Conservation (phyloP, 495 filamentous ascomycete genomes). For the Penicillium goetzii region DNA sequence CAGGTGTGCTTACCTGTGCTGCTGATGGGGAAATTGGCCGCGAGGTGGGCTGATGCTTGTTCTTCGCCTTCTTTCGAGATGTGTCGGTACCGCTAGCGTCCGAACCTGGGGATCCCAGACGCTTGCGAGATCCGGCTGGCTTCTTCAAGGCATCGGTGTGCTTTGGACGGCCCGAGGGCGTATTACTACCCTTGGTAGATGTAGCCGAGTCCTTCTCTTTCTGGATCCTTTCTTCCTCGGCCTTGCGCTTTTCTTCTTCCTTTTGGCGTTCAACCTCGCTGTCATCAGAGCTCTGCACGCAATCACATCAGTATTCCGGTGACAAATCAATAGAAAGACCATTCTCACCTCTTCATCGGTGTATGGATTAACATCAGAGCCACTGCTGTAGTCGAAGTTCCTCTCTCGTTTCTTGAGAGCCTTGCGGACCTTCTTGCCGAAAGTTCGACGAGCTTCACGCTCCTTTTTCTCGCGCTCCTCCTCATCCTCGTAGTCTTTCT, state of each 20-base stretch:
- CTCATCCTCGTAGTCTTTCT: slow-evolving; percentile 82
- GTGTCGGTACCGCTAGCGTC: slow-evolving; percentile 91
- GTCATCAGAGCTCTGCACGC: slow-evolving; percentile 46
- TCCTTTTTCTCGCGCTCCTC: slow-evolving; percentile 71
- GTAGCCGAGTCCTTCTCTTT: slow-evolving; percentile 58
- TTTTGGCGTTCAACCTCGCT: slow-evolving; percentile 57
- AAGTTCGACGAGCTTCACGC: slow-evolving; percentile 64
- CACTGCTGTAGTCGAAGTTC: slow-evolving; percentile 79
- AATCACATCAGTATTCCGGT: slow-evolving; percentile 11
- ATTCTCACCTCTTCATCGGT: slow-evolving; percentile 53
- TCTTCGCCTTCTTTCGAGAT: slow-evolving; percentile 85
- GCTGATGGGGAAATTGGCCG: slow-evolving; percentile 55
- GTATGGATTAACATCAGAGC: slow-evolving; percentile 77
- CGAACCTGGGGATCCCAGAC: slow-evolving; percentile 83
- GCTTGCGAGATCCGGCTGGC: slow-evolving; percentile 64
- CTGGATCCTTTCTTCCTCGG: slow-evolving; percentile 60
- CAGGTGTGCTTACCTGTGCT: slow-evolving; percentile 35
- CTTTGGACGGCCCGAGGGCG: slow-evolving; percentile 67
- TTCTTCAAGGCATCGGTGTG: slow-evolving; percentile 62
- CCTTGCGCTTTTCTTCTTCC: slow-evolving; percentile 75
- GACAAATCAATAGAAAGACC: neutral
- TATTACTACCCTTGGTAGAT: slow-evolving; percentile 72
- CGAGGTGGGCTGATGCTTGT: slow-evolving; percentile 63
- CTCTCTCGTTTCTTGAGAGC: slow-evolving; percentile 81
- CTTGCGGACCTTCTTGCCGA: slow-evolving; percentile 78